phyloP scores from a whole-genome alignment of 257 asterid species.

The Solanum appendiculatum region DNA sequence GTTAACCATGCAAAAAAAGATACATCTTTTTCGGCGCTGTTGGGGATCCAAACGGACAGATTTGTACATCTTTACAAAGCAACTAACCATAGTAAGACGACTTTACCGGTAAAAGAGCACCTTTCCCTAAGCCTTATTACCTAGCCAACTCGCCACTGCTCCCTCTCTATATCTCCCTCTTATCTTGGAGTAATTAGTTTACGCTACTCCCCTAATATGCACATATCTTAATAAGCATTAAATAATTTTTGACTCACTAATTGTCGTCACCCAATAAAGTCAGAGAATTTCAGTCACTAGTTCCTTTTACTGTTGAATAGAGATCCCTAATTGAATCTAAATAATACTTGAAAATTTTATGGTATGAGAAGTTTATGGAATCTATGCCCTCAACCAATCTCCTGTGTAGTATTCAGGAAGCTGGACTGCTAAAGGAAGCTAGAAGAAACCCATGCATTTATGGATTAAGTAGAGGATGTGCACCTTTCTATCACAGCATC shows the following conservation, averaged over 20 bases:
- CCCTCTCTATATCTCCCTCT: neutral
- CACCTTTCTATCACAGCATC: constrained; percentile 78
- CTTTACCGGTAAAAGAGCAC: neutral
- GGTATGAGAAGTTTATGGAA: neutral
- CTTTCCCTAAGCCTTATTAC: neutral
- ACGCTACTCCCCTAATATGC: neutral
- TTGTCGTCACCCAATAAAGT: neutral
- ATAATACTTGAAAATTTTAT: neutral
- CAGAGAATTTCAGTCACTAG: neutral
- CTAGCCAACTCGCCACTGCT: neutral
- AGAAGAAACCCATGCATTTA: neutral
- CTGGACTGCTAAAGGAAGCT: neutral
- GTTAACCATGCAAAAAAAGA: neutral
- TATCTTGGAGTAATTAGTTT: neutral
- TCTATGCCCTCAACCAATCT: neutral
- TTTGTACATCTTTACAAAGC: neutral
- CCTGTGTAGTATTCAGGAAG: neutral
- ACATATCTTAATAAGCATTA: neutral
- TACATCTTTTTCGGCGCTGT: neutral
- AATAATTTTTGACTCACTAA: neutral
- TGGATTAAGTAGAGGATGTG: neutral
- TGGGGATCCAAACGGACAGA: neutral
- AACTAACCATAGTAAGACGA: neutral
- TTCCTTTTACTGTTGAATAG: neutral
- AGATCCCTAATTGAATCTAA: neutral